A percentile compares a stretch with the other conserved stretches of the same genome.
phyloP scores from a whole-genome alignment of 2,329 filamentous ascomycete species.

The Talaromyces albobiverticillius region DNA sequence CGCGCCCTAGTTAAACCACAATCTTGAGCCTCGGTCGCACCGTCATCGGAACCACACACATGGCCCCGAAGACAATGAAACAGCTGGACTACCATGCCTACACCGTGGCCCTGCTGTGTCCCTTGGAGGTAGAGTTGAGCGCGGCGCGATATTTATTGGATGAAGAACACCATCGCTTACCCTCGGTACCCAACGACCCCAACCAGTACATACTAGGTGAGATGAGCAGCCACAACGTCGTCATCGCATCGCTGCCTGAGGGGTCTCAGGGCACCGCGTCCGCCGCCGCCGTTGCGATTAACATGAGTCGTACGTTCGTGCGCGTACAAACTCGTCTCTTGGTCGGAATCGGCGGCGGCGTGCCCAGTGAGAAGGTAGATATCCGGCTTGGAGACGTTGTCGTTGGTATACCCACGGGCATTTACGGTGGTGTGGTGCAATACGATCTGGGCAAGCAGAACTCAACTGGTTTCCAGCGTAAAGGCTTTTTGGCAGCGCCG shows the following conservation, averaged over 20 bases:
- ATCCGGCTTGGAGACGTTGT: slow-evolving; percentile 15
- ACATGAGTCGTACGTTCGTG: slow-evolving; percentile 20
- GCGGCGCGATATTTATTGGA: slow-evolving; percentile 12
- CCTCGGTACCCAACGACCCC: not conserved
- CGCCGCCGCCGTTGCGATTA: slow-evolving; percentile 17
- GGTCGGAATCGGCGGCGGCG: slow-evolving; percentile 18
- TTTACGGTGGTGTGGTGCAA: slow-evolving; percentile 18
- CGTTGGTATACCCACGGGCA: slow-evolving; percentile 14
- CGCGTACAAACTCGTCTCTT: slow-evolving; percentile 16
- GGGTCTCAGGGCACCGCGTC: slow-evolving; percentile 17
- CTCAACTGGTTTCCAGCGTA: not conserved
- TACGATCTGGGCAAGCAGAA: slow-evolving; percentile 21
- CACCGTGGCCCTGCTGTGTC: slow-evolving; percentile 6
- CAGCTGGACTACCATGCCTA: not conserved
- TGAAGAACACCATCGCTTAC: slow-evolving; percentile 2
- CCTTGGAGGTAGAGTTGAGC: slow-evolving; percentile 16
- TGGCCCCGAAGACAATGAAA: not conserved
- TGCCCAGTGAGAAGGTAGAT: slow-evolving; percentile 11
- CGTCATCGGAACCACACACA: not conserved
- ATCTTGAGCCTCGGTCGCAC: not conserved
- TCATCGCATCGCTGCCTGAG: slow-evolving; percentile 14
- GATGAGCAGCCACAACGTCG: not conserved
- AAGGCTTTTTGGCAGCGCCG: not conserved
- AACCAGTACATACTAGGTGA: slow-evolving; percentile 5
- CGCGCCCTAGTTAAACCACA: no score